Base-by-base conservation (phyloP, 2,329 filamentous ascomycete genomes). In the Aspergillus vadensis region DNA sequence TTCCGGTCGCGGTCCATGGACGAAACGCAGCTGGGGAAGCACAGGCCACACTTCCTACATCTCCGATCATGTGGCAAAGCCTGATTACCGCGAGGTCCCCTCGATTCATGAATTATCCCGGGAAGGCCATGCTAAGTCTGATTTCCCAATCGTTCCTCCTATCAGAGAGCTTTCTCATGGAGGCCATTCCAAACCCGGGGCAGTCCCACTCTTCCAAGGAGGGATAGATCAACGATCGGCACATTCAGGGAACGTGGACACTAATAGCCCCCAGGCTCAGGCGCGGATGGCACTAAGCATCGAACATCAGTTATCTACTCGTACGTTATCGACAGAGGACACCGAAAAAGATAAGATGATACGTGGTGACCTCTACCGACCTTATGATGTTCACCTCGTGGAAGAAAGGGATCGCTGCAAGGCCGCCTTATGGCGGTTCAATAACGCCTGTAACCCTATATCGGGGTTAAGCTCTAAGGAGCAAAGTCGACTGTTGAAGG, bases 331-430 rank as follows among this genome's bases (percentile, higher is more conserved):
- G 78, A 83, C 62, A 32, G 77, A 80, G 36, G 79, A 80, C 43
- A 89, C 88, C 1, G 91, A 97, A 72, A 95, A 95, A 76, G 90
- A 96, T 62, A 92, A 95, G 74, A 98, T 98, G 94, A 80, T 96
- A 15, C 83, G 83, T 32, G 91, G 91, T 12, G 84, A 90, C 43
- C 84, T 86, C n/a, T 98, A 92, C 76, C 88, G 88, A 62, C 91
- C 91, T 6, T 93, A 89, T 64, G 88, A 91, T 72, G 85, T 87
- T 62, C 88, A 92, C 69, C 83, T 99, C 5, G 84, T 91, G 14
- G 83, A 91, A 19, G 93, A 97, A 70, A 89, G 94, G n/a, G 88
- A 95, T 72, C 85, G 89, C 57, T 98, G 94, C 78, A 89, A 87
- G 64, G 85, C 86, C 12, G 91, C 91, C 4, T 88, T 94, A 68